Evolutionary conservation across 2,329 filamentous ascomycete genomes (phyloP).

Genomic region (Alternaria arbusti): DNA sequence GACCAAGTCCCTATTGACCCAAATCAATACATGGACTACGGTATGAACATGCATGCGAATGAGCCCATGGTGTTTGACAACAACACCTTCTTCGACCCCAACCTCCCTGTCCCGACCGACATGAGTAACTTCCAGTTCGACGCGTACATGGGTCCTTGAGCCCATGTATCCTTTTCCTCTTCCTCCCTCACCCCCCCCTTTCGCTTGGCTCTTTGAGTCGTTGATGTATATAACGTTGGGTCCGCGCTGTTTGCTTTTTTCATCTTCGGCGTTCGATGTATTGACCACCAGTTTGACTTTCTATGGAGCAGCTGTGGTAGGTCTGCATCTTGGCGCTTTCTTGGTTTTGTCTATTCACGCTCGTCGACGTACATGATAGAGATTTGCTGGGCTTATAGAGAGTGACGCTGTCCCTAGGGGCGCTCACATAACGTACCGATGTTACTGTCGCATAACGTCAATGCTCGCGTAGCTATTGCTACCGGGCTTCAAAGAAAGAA

Average conservation of each 20-base stretch:
- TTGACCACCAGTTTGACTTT: conserved; percentile 30
- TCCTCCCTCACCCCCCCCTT: neutral
- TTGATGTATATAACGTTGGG: conserved; percentile 18
- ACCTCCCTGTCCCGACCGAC: conserved; percentile 12
- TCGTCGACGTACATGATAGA: neutral
- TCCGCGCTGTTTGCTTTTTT: neutral
- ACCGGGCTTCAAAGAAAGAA: neutral
- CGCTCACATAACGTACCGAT: neutral
- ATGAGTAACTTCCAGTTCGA: conserved; percentile 37
- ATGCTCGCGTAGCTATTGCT: neutral
- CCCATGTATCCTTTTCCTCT: conserved; percentile 4
- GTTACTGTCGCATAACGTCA: neutral
- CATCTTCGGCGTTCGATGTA: conserved; percentile 17
- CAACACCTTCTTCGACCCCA: conserved; percentile 27
- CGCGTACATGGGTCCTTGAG: conserved; percentile 25
- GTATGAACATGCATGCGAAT: conserved; percentile 28
- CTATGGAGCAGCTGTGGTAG: conserved; percentile 30
- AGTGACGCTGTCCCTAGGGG: neutral
- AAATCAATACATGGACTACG: conserved; percentile 27
- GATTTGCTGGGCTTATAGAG: neutral
- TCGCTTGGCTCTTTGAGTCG: neutral
- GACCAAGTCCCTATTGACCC: conserved; percentile 20
- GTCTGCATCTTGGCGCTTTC: conserved; percentile 23
- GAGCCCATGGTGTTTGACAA: conserved; percentile 27
- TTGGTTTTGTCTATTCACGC: neutral